Evolutionary conservation across 1,284 basidiomycete species (phyloP), one percentile per base, ranked within the genome.

Genomic region (Cryptococcus sp.): DNA sequence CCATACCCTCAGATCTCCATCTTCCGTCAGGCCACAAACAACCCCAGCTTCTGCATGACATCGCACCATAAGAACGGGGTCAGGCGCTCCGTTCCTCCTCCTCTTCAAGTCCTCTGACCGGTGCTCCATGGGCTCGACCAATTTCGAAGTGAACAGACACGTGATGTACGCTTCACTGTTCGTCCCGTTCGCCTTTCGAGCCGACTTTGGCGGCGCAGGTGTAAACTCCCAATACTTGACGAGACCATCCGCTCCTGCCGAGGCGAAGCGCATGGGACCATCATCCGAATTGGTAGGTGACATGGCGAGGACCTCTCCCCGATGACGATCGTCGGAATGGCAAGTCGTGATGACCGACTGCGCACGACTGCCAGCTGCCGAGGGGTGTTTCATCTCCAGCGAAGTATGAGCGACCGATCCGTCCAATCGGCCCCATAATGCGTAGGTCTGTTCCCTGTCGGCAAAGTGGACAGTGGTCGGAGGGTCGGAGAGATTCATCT

Each of bases 171-270:
- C 2, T 48, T 51, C n/a, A 39, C 16, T 9, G 19, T 34, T 14
- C 16, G 52, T n/a, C 54, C 52, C 10, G 49, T 26, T 25, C 44
- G 51, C 0, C 31, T 53, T 45, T 51, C 66, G 65, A 2, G 63
- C 65, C 0, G 38, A 36, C 14, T 43, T 50, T 9, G 24, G 35
- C 24, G 52, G 50, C 3, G 58, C 57, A 0, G 63, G 60, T 32
- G 62, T 50, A 6, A 68, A 53, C 28, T 59, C 49, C 71, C 71
- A 73, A 44, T 66, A 53, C 52, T 73, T 73, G 39, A 69, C 58
- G n/a, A 52, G 47, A 4, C 71, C 71, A 47, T 73, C 71, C 23
- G 57, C 56, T 2, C 71, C 69, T 9, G 57, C 69, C 3, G 68
- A 62, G 3, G 68, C 63, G 60, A 68, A 72, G 35, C 61, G 50